Evolutionary conservation across 352 stramenopile species (phyloP), one percentile per base, ranked within the genome.

Genomic region (Globisporangium rhizosaccharum): DNA sequence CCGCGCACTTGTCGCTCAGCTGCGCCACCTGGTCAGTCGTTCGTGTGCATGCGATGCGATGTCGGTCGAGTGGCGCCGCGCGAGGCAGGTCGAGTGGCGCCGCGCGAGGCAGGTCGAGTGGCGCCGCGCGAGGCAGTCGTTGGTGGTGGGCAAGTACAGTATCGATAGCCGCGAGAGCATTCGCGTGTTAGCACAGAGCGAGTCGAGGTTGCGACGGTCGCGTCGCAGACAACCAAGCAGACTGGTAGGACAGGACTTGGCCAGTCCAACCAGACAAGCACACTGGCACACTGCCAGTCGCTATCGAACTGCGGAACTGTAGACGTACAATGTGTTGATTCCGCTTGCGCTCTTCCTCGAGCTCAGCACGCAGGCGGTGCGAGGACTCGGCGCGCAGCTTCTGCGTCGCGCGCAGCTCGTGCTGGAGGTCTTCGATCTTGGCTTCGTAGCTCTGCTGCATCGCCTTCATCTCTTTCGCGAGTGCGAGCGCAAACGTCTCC

Each of bases 401-500:
- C 53, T 86, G 78, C 3, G 59, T 62, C 51, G 67, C 68, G 48
- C 68, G 69, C 10, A 92, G 50, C 53, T 90, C 82, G 4, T 68
- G 65, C 20, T 74, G 63, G n/a, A 95, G 66, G 11, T 84, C 69
- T n/a, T 85, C 70, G 12, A 96, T 52, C 53, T 93, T 71, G 18
- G 17, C 50, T 59, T 90, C 80, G 57, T 88, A 92, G 37, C 76
- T 73, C 12, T 76, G 65, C 51, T 87, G 87, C 73, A 87, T 91
- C 26, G 61, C 65, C 0, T 73, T 63, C 72, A 91, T 90, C 53
- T 88, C 83, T 47, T 81, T 82, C 25, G 73, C 71, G 20, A 90
- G 62, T 33, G 83, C 79, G 12, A 87, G 57, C 6, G 77, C 82
- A 45, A 94, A 94, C 26, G 73, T 90, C 51, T 92, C 81, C 18